A percentile compares a stretch with the other conserved stretches of the same genome.
Evolutionary conservation across 2,329 filamentous ascomycete species (phyloP).

Genomic region (Paraconiothyrium sp.): DNA sequence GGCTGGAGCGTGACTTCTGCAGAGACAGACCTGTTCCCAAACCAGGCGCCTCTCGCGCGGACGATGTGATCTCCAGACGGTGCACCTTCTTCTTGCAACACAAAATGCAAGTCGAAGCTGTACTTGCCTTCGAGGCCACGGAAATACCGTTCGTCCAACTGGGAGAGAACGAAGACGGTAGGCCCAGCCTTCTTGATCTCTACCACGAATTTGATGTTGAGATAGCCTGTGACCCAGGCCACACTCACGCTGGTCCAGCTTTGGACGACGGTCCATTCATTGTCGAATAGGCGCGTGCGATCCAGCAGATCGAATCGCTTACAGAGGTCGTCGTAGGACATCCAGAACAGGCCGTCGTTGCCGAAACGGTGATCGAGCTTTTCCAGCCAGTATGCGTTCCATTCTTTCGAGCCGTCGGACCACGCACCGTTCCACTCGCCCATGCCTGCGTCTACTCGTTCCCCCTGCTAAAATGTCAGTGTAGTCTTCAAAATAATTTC

Average conservation of each 20-base stretch:
- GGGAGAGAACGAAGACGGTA: constrained; percentile 67
- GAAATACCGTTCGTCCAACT: constrained; percentile 68
- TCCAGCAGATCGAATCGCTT: constrained; percentile 67
- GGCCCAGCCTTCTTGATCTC: constrained; percentile 62
- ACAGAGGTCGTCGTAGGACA: constrained; percentile 66
- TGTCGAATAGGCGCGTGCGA: constrained; percentile 67
- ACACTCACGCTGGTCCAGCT: constrained; percentile 68
- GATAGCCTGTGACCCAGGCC: constrained; percentile 68
- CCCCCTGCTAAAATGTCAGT: constrained; percentile 59
- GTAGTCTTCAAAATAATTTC: background rate
- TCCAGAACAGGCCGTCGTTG: constrained; percentile 75
- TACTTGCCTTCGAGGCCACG: constrained; percentile 66
- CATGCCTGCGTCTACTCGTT: constrained; percentile 52
- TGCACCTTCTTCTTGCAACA: constrained; percentile 62
- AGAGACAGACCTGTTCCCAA: constrained; percentile 76
- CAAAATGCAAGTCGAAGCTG: constrained; percentile 65
- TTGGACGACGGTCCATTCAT: constrained; percentile 67
- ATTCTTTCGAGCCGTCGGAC: constrained; percentile 83
- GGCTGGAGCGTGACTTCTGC: constrained; percentile 78
- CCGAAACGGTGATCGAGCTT: constrained; percentile 77
- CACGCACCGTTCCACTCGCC: constrained; percentile 81
- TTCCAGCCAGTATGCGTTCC: constrained; percentile 80
- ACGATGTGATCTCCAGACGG: constrained; percentile 63
- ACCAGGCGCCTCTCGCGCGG: constrained; percentile 59
- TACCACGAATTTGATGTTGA: constrained; percentile 68